Evolutionary conservation across 192 early-diverging fungal species (phyloP).

Genomic region (Linderina pennispora): DNA sequence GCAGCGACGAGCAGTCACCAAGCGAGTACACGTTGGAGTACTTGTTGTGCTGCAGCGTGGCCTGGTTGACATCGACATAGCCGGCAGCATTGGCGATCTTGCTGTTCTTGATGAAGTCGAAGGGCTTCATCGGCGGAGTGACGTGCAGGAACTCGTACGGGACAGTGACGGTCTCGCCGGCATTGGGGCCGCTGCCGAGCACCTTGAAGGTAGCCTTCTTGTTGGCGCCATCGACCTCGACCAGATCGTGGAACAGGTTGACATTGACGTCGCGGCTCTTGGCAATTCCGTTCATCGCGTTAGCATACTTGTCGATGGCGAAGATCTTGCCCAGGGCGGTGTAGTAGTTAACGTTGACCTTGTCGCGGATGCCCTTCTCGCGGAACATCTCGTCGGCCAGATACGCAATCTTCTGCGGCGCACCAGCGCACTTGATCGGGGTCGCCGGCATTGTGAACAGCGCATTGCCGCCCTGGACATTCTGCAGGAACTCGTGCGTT

Average conservation of each 20-base stretch:
- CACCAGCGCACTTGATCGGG: constrained; percentile 86
- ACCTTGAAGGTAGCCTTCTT: constrained; percentile 68
- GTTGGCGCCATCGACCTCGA: constrained; percentile 56
- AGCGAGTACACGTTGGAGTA: constrained; percentile 75
- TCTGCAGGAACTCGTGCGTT: constrained; percentile 65
- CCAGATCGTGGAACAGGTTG: constrained; percentile 65
- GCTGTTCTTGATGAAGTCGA: constrained; percentile 67
- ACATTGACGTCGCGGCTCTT: constrained; percentile 62
- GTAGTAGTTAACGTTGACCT: constrained; percentile 66
- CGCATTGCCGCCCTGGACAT: constrained; percentile 52
- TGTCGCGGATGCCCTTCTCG: constrained; percentile 59
- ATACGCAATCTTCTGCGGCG: constrained; percentile 83
- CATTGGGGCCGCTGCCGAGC: constrained; percentile 26
- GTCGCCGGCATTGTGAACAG: constrained; percentile 85
- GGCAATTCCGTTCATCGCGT: constrained; percentile 60
- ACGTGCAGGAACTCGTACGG: constrained; percentile 83
- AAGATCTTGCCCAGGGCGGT: constrained; percentile 83
- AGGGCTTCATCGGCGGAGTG: constrained; percentile 77
- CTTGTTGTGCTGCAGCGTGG: constrained; percentile 72
- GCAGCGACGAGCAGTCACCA: constrained; percentile 77
- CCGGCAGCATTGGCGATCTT: constrained; percentile 68
- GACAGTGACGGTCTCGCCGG: constrained; percentile 53
- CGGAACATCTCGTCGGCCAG: constrained; percentile 80
- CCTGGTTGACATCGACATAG: constrained; percentile 75
- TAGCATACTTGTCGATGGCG: constrained; percentile 77